phyloP scores from a whole-genome alignment of 306 rosid species.

The Prinsepia uniflora region DNA sequence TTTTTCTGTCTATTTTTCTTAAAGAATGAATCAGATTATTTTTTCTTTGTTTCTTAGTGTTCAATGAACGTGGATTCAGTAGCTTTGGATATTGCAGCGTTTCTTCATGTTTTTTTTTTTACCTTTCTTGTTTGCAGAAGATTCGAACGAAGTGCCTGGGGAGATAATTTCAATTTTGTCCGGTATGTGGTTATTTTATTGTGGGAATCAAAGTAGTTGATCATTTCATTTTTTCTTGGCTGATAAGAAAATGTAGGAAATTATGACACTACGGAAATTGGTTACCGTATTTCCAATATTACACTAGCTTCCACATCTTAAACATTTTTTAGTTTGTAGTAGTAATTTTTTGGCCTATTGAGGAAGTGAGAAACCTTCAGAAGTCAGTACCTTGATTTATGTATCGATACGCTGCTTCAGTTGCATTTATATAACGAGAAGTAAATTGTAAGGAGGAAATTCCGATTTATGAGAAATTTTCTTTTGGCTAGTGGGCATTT shows the following conservation, averaged over 20 bases:
- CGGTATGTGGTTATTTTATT: slow-evolving; percentile 46
- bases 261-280: background rate
- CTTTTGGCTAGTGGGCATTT: slow-evolving; percentile 3
- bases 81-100: background rate
- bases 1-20: background rate
- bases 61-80: background rate
- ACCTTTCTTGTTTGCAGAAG: slow-evolving; percentile 45
- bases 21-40: background rate
- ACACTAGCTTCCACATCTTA: background rate
- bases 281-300: background rate
- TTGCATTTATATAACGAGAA: background rate
- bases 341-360: background rate
- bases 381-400: background rate
- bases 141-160: slow-evolving; percentile 23
- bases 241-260: background rate
- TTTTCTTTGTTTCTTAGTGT: background rate
- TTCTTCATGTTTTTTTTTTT: background rate
- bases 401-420: background rate
- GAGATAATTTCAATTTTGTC: slow-evolving; percentile 40
- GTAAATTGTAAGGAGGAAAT: background rate
- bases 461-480: background rate
- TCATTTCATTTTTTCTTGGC: slow-evolving; percentile 7
- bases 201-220: background rate
- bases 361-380: background rate
- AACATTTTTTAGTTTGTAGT: background rate